Conservation (phyloP, 1,284 basidiomycete species). For the Polyporus tsugae region DNA sequence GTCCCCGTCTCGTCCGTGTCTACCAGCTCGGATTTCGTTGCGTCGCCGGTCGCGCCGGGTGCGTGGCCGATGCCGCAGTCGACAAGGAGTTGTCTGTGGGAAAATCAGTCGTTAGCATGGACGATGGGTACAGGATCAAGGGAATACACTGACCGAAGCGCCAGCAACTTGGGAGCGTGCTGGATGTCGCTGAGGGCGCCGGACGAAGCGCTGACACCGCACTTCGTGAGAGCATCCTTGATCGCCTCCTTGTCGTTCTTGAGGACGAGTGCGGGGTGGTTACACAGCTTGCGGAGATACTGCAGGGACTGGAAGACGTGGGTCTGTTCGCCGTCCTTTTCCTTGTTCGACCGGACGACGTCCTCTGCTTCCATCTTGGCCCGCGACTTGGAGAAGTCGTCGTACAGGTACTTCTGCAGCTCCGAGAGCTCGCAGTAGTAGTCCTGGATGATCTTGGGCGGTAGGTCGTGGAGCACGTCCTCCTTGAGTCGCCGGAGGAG, state of each 20-base stretch:
- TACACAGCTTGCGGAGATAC: constrained; percentile 97
- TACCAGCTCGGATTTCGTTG: constrained; percentile 68
- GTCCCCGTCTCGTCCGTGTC: constrained; percentile 65
- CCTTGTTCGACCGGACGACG: constrained; percentile 58
- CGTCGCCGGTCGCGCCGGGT: constrained; percentile 53
- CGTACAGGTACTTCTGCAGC: constrained; percentile 92
- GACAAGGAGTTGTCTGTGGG: constrained; percentile 83
- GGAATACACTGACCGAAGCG: constrained; percentile 72
- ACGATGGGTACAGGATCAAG: constrained; percentile 7
- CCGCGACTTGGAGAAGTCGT: constrained; percentile 89
- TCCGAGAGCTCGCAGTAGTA: constrained; percentile 98
- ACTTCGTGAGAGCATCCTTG: constrained; percentile 67
- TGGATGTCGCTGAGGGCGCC: constrained; percentile 79
- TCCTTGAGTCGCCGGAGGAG: constrained; percentile 96
- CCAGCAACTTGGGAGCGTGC: constrained; percentile 94
- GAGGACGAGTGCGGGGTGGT: constrained; percentile 92
- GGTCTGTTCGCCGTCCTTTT: constrained; percentile 64
- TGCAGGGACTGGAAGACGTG: constrained; percentile 98
- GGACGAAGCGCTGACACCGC: constrained; percentile 48
- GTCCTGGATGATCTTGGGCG: constrained; percentile 99
- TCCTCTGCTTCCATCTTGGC: constrained; percentile 73
- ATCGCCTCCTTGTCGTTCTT: constrained; percentile 73
- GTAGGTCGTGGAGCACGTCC: constrained; percentile 95
- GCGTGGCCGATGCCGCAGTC: constrained; percentile 93
- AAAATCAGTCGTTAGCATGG: constrained; percentile 16